Percentiles rank a stretch among this genome's conserved stretches.
phyloP scores from a whole-genome alignment of 805 yeast species.

The Limtongozyma cylindracea region DNA sequence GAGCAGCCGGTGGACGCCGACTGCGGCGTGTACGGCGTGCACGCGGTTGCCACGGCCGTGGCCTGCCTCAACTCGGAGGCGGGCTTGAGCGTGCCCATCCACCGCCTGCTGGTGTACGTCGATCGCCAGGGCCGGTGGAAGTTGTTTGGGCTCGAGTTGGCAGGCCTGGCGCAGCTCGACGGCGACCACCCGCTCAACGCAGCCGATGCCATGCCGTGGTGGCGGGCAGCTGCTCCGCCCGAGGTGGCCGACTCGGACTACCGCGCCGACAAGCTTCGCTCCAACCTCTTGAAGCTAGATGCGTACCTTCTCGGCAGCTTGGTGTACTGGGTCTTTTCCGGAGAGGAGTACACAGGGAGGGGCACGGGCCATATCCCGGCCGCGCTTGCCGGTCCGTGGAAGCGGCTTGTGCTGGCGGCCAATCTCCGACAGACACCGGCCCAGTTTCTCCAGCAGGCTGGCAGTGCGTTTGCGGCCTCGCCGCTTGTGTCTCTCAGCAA shows the following conservation, averaged over 20 bases:
- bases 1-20: slow-evolving; percentile 8
- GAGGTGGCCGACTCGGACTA: slow-evolving; percentile 22
- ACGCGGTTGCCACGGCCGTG: slow-evolving; percentile 25
- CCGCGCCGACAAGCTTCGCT: slow-evolving; percentile 10
- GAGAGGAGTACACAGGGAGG: slow-evolving; percentile 1
- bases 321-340: slow-evolving; percentile 18
- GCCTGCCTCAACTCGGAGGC: slow-evolving; percentile 32
- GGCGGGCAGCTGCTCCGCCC: no score
- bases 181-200: no score
- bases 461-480: slow-evolving; percentile 9
- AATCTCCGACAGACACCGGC: slow-evolving; percentile 10
- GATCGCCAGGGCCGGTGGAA: slow-evolving; percentile 60
- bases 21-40: slow-evolving; percentile 25
- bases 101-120: slow-evolving; percentile 27
- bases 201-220: no score
- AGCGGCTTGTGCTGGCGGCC: slow-evolving; percentile 13
- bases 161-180: slow-evolving; percentile 5
- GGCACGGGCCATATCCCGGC: slow-evolving; percentile 8
- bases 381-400: slow-evolving; percentile 9
- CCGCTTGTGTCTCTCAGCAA: slow-evolving; percentile 24
- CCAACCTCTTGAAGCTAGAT: slow-evolving; percentile 23
- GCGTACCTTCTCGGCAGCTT: slow-evolving; percentile 38
- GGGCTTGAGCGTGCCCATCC: slow-evolving; percentile 40
- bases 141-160: slow-evolving; percentile 53
- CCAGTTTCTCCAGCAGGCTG: slow-evolving; percentile 7